Evolutionary conservation across 2,329 filamentous ascomycete genomes (phyloP).

Genomic region (Alternaria gansuensis): DNA sequence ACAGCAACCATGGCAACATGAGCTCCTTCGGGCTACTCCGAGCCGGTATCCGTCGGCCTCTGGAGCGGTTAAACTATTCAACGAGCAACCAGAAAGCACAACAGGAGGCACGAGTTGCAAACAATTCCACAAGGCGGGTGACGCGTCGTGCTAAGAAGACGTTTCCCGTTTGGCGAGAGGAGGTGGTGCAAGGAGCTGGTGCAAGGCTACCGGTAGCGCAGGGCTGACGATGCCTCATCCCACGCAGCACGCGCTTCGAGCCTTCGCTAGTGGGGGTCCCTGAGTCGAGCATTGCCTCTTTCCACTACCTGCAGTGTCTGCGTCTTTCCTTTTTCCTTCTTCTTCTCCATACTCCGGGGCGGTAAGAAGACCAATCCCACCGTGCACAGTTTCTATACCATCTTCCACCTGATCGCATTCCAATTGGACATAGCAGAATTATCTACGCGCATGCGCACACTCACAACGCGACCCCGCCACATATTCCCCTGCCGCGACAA

Average conservation of each 20-base stretch:
- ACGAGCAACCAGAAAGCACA: conserved; percentile 20
- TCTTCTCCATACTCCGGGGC: neutral
- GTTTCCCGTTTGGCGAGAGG: conserved; percentile 5
- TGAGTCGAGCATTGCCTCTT: conserved; percentile 33
- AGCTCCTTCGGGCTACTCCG: conserved; percentile 8
- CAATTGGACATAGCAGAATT: conserved; percentile 11
- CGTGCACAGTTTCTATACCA: neutral
- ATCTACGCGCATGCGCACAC: conserved; percentile 19
- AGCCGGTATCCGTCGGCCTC: conserved; percentile 23
- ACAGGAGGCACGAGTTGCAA: conserved; percentile 1
- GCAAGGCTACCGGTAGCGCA: conserved; percentile 21
- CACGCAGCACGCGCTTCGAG: conserved; percentile 19
- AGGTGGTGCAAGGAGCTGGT: neutral
- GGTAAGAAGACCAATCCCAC: neutral
- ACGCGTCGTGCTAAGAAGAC: conserved; percentile 27
- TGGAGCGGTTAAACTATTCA: neutral
- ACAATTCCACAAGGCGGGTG: conserved; percentile 13
- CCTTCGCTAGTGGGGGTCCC: conserved; percentile 31
- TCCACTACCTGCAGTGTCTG: conserved; percentile 10
- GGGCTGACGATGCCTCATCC: conserved; percentile 32
- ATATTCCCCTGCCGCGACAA: conserved; percentile 31
- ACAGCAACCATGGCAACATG: conserved; percentile 24
- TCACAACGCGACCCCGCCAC: conserved; percentile 25
- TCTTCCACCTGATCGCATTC: neutral
- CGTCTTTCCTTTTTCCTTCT: neutral